Conservation (phyloP, 1,284 basidiomycete species). For the Irpex lacteus region DNA sequence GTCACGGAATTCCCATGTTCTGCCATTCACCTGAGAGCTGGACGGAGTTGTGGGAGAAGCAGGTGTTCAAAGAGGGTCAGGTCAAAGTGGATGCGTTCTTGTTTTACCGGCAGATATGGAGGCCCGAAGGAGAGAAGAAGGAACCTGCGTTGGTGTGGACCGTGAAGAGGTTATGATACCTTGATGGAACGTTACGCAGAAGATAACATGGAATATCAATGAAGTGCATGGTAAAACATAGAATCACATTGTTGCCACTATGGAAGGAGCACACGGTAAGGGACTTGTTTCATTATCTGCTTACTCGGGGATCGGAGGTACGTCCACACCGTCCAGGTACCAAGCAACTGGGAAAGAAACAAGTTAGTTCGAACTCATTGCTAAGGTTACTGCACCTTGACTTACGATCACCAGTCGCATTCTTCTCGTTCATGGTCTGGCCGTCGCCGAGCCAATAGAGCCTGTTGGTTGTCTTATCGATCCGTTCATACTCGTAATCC, state of each 20-base stretch:
- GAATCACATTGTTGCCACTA: too few species aligned
- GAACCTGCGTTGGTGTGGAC: slow-evolving; percentile 22
- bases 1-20: slow-evolving; percentile 21
- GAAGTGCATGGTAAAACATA: too few species aligned
- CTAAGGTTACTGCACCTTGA: slow-evolving; percentile 6
- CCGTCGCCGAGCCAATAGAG: slow-evolving; percentile 63
- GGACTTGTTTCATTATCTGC: background rate
- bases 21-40: slow-evolving; percentile 38
- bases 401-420: slow-evolving; percentile 46
- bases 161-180: slow-evolving; percentile 23
- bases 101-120: slow-evolving; percentile 8
- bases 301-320: background rate
- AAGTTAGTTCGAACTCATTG: slow-evolving; percentile 16
- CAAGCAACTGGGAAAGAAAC: slow-evolving; percentile 37
- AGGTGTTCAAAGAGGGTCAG: slow-evolving; percentile 37
- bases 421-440: slow-evolving; percentile 42
- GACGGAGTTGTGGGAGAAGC: slow-evolving; percentile 41
- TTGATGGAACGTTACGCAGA: background rate
- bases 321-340: slow-evolving; percentile 37
- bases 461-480: slow-evolving; percentile 43
- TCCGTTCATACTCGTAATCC: slow-evolving; percentile 53
- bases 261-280: too few species aligned
- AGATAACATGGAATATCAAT: too few species aligned
- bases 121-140: slow-evolving; percentile 2
- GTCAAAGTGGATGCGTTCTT: slow-evolving; percentile 34